phyloP scores from a whole-genome alignment of 2,329 filamentous ascomycete genomes.

The Microascus cirrosus region DNA sequence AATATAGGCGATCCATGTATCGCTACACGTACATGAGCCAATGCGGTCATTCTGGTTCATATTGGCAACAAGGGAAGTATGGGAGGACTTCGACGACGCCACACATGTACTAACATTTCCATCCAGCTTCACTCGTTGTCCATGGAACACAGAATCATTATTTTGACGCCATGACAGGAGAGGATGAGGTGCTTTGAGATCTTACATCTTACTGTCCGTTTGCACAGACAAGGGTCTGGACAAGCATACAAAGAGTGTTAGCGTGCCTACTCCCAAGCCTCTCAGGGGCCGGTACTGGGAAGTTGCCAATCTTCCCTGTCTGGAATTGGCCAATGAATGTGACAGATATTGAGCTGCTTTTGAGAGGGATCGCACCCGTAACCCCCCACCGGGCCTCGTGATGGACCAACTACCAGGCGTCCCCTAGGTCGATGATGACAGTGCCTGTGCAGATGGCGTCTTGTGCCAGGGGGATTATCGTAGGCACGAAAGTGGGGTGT shows the following conservation, averaged over 20 bases:
- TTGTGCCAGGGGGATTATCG: background rate
- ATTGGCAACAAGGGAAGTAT: too few species aligned
- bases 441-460: background rate
- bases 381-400: too few species aligned
- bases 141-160: background rate
- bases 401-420: background rate
- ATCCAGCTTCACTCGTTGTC: background rate
- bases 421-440: background rate
- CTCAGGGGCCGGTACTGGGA: too few species aligned
- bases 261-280: too few species aligned
- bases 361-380: too few species aligned
- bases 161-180: background rate
- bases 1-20: too few species aligned
- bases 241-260: background rate
- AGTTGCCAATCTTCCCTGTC: too few species aligned
- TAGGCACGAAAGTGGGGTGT: background rate
- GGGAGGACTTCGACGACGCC: background rate
- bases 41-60: too few species aligned
- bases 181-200: background rate
- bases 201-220: background rate
- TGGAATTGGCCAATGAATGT: too few species aligned
- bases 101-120: background rate
- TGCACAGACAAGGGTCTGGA: background rate
- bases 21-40: too few species aligned
- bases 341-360: too few species aligned